These are phyloP conservation scores for Podospora anserina DNA, from an alignment of 495 filamentous ascomycete genomes.

Conservation along the genomic window DNA sequence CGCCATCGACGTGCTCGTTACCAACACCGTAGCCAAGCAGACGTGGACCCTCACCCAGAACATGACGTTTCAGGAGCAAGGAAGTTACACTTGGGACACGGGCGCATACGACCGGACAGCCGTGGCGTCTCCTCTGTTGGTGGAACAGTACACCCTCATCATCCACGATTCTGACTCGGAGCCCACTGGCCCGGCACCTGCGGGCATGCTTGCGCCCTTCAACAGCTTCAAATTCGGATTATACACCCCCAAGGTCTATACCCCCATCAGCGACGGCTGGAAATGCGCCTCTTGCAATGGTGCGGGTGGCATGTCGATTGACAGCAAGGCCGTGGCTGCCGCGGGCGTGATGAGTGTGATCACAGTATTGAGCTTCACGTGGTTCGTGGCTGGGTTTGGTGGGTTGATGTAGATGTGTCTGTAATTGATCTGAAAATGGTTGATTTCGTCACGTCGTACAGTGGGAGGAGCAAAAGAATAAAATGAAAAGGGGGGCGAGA, in stretches of 20 bases:
- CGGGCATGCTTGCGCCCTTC: slow-evolving; percentile 70
- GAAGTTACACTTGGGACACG: slow-evolving; percentile 72
- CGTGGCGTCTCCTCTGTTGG: slow-evolving; percentile 57
- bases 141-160: slow-evolving; percentile 77
- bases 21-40: slow-evolving; percentile 54
- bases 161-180: slow-evolving; percentile 71
- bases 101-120: slow-evolving; percentile 60
- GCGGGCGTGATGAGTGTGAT: slow-evolving; percentile 69
- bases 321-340: slow-evolving; percentile 66
- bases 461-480: background rate
- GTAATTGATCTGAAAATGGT: background rate
- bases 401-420: slow-evolving; percentile 39
- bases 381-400: slow-evolving; percentile 74
- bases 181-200: slow-evolving; percentile 57
- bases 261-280: slow-evolving; percentile 54
- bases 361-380: slow-evolving; percentile 80
- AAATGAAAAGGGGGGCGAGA: background rate
- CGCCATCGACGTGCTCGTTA: slow-evolving; percentile 76
- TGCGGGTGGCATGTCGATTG: slow-evolving; percentile 57
- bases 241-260: slow-evolving; percentile 69
- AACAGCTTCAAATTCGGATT: slow-evolving; percentile 71
- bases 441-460: background rate
- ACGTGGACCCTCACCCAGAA: slow-evolving; percentile 53
- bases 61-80: slow-evolving; percentile 48
- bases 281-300: slow-evolving; percentile 68